Percentiles rank a stretch among this genome's conserved stretches.
These are phyloP conservation scores for Naganishia vaughanmartiniae DNA, from an alignment of 768 basidiomycete species.

Conservation along the genomic window DNA sequence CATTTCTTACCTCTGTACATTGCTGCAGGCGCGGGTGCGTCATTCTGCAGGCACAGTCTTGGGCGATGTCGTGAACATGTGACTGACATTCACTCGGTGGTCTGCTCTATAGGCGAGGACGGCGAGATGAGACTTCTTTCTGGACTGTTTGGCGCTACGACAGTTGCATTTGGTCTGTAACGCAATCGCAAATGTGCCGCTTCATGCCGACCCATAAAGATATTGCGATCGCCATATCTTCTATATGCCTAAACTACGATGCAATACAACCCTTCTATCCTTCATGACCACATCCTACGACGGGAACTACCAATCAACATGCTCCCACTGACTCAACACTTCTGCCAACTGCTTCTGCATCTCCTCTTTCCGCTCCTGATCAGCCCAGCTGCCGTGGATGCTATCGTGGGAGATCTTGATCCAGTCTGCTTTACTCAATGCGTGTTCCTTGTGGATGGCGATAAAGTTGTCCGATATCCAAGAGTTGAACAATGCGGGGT, in stretches of 20 bases:
- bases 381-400: slow-evolving; percentile 37
- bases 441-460: slow-evolving; percentile 35
- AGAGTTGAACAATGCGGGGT: slow-evolving; percentile 38
- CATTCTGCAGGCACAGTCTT: not conserved
- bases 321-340: slow-evolving; percentile 32
- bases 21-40: slow-evolving; percentile 25
- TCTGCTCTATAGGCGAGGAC: slow-evolving; percentile 4
- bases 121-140: slow-evolving; percentile 7
- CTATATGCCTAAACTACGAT: not conserved
- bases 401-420: slow-evolving; percentile 31
- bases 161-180: slow-evolving; percentile 22
- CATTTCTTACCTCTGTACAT: slow-evolving; percentile 24
- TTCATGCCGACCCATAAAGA: too few relatives aligned
- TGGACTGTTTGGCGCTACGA: slow-evolving; percentile 17
- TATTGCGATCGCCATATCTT: not conserved
- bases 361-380: slow-evolving; percentile 32
- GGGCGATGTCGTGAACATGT: not conserved
- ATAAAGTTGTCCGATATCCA: slow-evolving; percentile 38
- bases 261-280: not conserved
- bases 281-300: not conserved
- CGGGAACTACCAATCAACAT: slow-evolving; percentile 4
- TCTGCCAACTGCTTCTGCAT: slow-evolving; percentile 25
- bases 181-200: too few relatives aligned
- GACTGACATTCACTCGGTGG: not conserved
- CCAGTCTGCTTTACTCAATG: slow-evolving; percentile 34